Evolutionary conservation across 2,329 filamentous ascomycete species (phyloP).

Genomic region (Penicillium nordicum): DNA sequence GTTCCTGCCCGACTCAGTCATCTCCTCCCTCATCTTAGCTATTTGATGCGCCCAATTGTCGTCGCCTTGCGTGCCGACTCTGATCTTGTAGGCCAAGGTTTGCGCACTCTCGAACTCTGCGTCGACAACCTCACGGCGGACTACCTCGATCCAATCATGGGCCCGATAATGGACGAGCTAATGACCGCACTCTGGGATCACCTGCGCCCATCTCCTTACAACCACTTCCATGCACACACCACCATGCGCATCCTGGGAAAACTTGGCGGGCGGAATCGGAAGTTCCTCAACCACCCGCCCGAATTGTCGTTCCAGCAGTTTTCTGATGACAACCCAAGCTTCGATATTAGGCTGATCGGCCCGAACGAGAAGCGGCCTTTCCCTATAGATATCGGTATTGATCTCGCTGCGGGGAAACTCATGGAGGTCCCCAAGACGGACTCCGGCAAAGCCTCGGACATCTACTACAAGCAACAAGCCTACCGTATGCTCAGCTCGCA

Average conservation of each 20-base stretch:
- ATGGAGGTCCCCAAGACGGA: constrained; percentile 69
- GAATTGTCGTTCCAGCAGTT: constrained; percentile 79
- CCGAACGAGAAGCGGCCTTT: constrained; percentile 87
- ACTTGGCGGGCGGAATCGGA: constrained; percentile 88
- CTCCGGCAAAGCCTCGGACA: constrained; percentile 62
- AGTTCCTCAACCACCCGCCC: constrained; percentile 87
- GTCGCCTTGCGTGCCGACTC: constrained; percentile 87
- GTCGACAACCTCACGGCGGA: constrained; percentile 98
- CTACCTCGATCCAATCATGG: constrained; percentile 98
- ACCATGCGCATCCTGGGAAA: constrained; percentile 97
- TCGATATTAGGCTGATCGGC: constrained; percentile 84
- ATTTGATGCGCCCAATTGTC: constrained; percentile 95
- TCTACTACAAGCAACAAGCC: constrained; percentile 90
- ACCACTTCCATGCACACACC: constrained; percentile 95
- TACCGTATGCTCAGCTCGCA: constrained; percentile 84
- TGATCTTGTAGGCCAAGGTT: constrained; percentile 88
- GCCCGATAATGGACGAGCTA: constrained; percentile 94
- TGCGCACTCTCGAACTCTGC: constrained; percentile 90
- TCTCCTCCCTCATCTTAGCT: constrained; percentile 88
- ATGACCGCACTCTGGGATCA: constrained; percentile 98
- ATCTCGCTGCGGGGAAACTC: constrained; percentile 82
- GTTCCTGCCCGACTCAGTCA: constrained; percentile 94
- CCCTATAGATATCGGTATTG: constrained; percentile 78
- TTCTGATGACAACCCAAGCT: constrained; percentile 81
- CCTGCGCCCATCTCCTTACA: constrained; percentile 87